Base-by-base conservation (phyloP, 306 rosid species). In the Dalbergia cultrata region DNA sequence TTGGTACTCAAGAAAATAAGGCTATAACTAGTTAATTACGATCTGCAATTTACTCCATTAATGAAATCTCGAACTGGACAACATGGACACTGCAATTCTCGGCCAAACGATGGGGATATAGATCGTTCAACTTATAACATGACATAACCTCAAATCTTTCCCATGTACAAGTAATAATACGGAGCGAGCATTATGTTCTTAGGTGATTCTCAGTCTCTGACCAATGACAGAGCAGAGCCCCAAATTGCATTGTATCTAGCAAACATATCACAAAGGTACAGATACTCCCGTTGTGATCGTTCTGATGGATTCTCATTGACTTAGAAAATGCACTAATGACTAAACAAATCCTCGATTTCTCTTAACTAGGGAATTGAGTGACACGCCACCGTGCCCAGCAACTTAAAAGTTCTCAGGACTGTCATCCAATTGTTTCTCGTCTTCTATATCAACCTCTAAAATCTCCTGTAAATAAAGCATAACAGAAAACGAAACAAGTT, bases 391-490 rank as follows among this genome's bases (percentile, higher is more conserved):
- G 3, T 17, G 39, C 0, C 9, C 22, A 75, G 53, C 54, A 80
- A 59, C 86, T 88, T 84, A 93, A 79, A 93, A 95, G 87, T 82
- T 95, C 67, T 77, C 92, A 14, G 97, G 98, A 70, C 98, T 93
- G 18, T 95, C 99, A 80, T 95, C 99, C 92, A 95, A 80, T 87
- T 95, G 99, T 83, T 89, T 90, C 90, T 93, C 94, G 41, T 93
- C 90, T 89, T 95, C 97, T 68, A 95, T 84, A 43, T 91, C 98
- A 44, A 95, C 98, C 89, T 95, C 99, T 80, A 95, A 83, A 72
- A 95, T 93, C 88, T 95, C 99, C 99, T 91, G 90, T 63, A 56
- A 76, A 34, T 34, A 58, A 74, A 56, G 9, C 21, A 66, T 50
- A 44, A n/a, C 7, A 13, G 77, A 60, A 21, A 35, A 9, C 49